Percentiles rank a stretch among this genome's conserved stretches.
Conservation (phyloP, 306 rosid species). For the Cercis canadensis region DNA sequence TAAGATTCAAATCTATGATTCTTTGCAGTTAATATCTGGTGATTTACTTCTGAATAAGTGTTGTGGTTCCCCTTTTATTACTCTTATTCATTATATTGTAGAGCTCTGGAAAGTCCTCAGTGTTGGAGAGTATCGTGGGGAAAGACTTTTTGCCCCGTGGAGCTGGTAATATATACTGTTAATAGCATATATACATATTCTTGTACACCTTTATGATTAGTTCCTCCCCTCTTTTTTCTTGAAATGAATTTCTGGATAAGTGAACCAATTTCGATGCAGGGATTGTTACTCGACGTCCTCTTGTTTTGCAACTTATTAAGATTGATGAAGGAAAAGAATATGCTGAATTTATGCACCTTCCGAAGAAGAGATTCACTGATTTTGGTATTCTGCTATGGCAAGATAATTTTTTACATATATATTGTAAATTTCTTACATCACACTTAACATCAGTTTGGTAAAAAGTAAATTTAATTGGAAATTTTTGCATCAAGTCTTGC, state of each 20-base stretch:
- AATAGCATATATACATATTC: neutral
- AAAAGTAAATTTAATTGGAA: neutral
- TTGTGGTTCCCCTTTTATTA: neutral
- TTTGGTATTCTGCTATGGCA: constrained; percentile 56
- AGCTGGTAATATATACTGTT: constrained; percentile 65
- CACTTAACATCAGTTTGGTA: constrained; percentile 4
- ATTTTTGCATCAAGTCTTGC: neutral
- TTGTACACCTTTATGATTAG: neutral
- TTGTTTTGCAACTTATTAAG: constrained; percentile 89
- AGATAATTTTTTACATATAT: neutral
- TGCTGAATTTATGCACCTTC: constrained; percentile 92
- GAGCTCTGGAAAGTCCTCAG: constrained; percentile 99
- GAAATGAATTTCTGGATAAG: constrained; percentile 8
- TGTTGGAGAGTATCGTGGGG: constrained; percentile 95
- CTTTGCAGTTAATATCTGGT: neutral
- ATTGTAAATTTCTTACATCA: constrained; percentile 4
- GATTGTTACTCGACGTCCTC: constrained; percentile 92
- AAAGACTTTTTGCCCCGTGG: constrained; percentile 99
- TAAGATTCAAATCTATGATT: neutral
- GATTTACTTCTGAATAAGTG: neutral
- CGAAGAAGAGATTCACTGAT: constrained; percentile 76
- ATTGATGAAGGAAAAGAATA: constrained; percentile 78
- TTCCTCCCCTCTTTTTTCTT: constrained; percentile 13
- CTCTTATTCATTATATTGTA: constrained; percentile 38
- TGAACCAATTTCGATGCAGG: constrained; percentile 53